Evolutionary conservation across 2,329 filamentous ascomycete species (phyloP).

Genomic region (Paraconiothyrium sp.): DNA sequence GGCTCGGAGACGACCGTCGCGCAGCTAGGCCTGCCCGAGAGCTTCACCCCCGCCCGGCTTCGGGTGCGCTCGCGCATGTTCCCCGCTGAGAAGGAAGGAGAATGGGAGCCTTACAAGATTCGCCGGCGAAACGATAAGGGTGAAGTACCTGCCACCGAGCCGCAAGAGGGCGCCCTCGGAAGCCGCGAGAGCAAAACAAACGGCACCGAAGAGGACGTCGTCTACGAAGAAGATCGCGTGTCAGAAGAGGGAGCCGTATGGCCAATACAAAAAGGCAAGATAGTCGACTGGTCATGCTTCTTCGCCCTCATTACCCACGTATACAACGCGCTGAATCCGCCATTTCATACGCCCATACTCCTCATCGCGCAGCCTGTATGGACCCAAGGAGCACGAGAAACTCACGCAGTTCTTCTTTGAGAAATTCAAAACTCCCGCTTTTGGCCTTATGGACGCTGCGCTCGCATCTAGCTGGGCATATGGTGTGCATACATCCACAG

Average conservation of each 20-base stretch:
- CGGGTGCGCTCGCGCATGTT: conserved; percentile 96
- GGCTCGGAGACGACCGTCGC: conserved; percentile 91
- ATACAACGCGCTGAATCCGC: conserved; percentile 86
- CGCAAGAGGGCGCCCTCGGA: conserved; percentile 33
- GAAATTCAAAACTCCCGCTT: conserved; percentile 92
- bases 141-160: conserved; percentile 40
- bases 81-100: conserved; percentile 75
- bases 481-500: conserved; percentile 80
- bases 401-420: conserved; percentile 97
- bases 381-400: conserved; percentile 86
- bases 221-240: conserved; percentile 89
- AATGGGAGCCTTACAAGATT: conserved; percentile 84
- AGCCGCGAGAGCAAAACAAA: conserved; percentile 41
- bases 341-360: conserved; percentile 93
- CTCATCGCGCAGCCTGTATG: conserved; percentile 90
- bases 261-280: conserved; percentile 81
- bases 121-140: conserved; percentile 58
- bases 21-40: conserved; percentile 87
- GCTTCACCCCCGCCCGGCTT: conserved; percentile 87
- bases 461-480: conserved; percentile 84
- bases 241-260: conserved; percentile 90
- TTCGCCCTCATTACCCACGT: conserved; percentile 93
- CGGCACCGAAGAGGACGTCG: conserved; percentile 66
- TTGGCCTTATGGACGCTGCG: conserved; percentile 89
- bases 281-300: conserved; percentile 91